Base-by-base conservation (phyloP, 768 basidiomycete genomes). In the Pulveroboletus sp. region DNA sequence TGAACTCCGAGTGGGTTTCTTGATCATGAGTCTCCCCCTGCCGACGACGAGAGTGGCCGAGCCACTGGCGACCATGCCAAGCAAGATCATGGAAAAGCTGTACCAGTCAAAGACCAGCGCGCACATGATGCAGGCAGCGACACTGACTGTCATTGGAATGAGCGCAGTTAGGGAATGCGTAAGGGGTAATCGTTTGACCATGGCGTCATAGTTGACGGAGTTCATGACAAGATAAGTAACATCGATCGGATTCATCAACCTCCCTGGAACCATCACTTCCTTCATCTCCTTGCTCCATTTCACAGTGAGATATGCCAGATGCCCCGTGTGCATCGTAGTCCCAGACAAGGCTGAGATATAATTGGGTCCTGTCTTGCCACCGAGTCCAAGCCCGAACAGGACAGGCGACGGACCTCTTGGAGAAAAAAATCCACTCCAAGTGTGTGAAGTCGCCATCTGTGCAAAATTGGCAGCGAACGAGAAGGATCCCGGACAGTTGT, bases 401-500 rank as follows among this genome's bases (percentile, higher is more conserved):
- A 55, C 52, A 5, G 64, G 61, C 3, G 46, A 49, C 17, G 54
- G 40, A 50, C 47, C 26, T 45, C 31, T 39, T 46, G 57, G 52
- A 0, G 63, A 62, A 28, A 59, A 55, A 3, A 69, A 44, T 1
- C 59, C 63, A 36, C 60, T 48, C 63, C 64, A 69, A 37, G 59
- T 46, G n/a, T 55, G 56, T 1, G 60, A 50, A 12, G 56, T 57
- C 1, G 63, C 58, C 43, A 71, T 61, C 9, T 57, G 56, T 2
- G 64, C 64, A 44, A 69, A 69, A 8, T 59, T 57, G 39, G 58
- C 64, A 17, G 69, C 70, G 33, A 71, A 56, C 5, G 46, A 44
- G 32, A 65, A 67, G 9, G 52, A 61, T 28, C 70, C 71, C 0
- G 68, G 69, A n/a, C 61, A 68, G 45, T 71, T 72, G 27, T 71